Conservation (phyloP, 805 yeast species). For the Debaryomyces tyrocola region DNA sequence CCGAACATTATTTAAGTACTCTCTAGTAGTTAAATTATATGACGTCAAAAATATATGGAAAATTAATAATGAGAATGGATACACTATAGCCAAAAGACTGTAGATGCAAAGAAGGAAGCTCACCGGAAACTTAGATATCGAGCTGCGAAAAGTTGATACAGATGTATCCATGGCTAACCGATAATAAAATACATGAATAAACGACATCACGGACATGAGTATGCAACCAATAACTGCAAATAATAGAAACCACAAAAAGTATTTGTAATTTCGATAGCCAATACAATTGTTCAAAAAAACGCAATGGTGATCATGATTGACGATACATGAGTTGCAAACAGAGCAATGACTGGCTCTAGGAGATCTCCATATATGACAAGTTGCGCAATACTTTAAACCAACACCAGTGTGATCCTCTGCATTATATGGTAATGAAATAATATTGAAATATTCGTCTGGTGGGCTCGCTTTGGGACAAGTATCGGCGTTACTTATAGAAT, state of each 20-base stretch:
- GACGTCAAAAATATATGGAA: slow-evolving; percentile 57
- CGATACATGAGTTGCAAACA: slow-evolving; percentile 63
- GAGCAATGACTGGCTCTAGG: slow-evolving; percentile 71
- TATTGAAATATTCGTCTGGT: slow-evolving; percentile 62
- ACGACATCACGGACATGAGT: slow-evolving; percentile 16
- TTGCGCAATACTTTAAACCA: slow-evolving; percentile 54
- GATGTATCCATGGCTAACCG: slow-evolving; percentile 30
- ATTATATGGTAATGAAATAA: slow-evolving; percentile 49
- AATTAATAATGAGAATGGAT: slow-evolving; percentile 54
- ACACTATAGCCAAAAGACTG: slow-evolving; percentile 44
- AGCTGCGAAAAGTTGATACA: slow-evolving; percentile 11
- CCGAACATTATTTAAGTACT: slow-evolving; percentile 54
- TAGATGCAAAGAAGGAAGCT: slow-evolving; percentile 55
- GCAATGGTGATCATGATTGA: slow-evolving; percentile 74
- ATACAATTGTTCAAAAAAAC: slow-evolving; percentile 53
- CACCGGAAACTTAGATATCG: slow-evolving; percentile 25
- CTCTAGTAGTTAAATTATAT: slow-evolving; percentile 70
- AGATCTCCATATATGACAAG: slow-evolving; percentile 65
- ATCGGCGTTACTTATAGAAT: slow-evolving; percentile 1
- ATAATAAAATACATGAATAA: slow-evolving; percentile 21
- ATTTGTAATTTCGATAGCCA: slow-evolving; percentile 38
- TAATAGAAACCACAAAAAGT: slow-evolving; percentile 34
- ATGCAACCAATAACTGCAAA: slow-evolving; percentile 19
- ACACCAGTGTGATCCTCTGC: slow-evolving; percentile 31
- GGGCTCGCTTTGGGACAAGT: slow-evolving; percentile 11